phyloP scores from a whole-genome alignment of 2,329 filamentous ascomycete genomes.

The Huntiella bhutanensis region DNA sequence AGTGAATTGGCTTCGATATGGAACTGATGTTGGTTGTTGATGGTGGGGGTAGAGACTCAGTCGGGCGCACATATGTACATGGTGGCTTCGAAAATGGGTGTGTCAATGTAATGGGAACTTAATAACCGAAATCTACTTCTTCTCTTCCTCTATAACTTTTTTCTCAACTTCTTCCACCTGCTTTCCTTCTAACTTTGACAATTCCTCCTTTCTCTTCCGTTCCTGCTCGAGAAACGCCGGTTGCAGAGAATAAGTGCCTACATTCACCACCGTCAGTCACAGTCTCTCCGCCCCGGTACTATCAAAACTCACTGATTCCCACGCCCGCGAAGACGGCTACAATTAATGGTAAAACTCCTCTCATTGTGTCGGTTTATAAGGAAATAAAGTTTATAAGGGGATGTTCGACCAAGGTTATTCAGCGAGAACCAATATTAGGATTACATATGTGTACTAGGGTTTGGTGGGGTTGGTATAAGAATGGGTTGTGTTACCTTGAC shows the following conservation, averaged over 20 bases:
- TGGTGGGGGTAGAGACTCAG: too few species aligned
- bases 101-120: background rate
- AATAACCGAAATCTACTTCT: background rate
- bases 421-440: background rate
- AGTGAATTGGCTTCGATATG: too few species aligned
- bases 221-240: slow-evolving; percentile 9
- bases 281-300: background rate
- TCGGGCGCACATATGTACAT: too few species aligned
- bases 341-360: slow-evolving; percentile 9
- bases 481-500: background rate
- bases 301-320: slow-evolving; percentile 7
- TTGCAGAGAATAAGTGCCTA: slow-evolving; percentile 10
- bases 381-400: background rate
- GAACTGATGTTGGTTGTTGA: too few species aligned
- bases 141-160: background rate
- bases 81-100: too few species aligned
- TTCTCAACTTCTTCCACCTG: slow-evolving; percentile 10
- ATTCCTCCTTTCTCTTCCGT: slow-evolving; percentile 1
- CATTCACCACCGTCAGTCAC: background rate
- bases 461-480: background rate
- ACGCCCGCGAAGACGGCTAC: slow-evolving; percentile 10
- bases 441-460: background rate
- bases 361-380: slow-evolving; percentile 3
- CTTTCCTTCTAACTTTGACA: slow-evolving; percentile 2
- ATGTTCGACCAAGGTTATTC: background rate